Percentiles rank a stretch among this genome's conserved stretches.
phyloP scores from a whole-genome alignment of 257 asterid species.

The Solanum clarkiae region DNA sequence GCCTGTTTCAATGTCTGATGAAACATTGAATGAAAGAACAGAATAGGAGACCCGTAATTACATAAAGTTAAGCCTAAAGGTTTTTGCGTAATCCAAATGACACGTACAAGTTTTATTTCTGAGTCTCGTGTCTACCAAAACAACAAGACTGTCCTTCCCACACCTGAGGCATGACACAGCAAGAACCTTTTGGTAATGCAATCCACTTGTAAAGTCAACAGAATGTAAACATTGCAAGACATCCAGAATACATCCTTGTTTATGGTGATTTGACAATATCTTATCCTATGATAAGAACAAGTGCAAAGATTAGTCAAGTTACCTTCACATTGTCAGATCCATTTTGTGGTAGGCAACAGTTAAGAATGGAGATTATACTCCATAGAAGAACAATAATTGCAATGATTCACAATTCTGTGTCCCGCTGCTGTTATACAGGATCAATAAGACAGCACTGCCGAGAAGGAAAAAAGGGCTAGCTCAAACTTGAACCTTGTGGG shows the following conservation, averaged over 20 bases:
- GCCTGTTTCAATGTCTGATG: not conserved
- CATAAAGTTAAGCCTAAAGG: not conserved
- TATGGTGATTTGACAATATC: not conserved
- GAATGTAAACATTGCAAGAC: not conserved
- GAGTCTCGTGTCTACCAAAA: not conserved
- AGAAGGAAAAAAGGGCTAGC: constrained; percentile 51
- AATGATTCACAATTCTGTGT: constrained; percentile 12
- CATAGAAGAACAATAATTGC: not conserved
- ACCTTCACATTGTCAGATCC: not conserved
- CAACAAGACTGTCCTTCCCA: not conserved
- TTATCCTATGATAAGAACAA: not conserved
- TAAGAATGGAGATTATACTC: not conserved
- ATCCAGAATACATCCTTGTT: not conserved
- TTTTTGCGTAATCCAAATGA: not conserved
- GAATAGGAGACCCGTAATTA: not conserved
- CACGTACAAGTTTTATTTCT: not conserved
- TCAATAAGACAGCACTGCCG: constrained; percentile 45
- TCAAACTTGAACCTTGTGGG: constrained; percentile 49
- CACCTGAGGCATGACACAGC: not conserved
- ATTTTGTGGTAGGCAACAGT: not conserved
- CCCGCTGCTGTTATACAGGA: constrained; percentile 42
- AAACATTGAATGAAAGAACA: not conserved
- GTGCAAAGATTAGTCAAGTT: not conserved
- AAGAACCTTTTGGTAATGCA: not conserved
- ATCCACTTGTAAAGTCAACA: not conserved